Evolutionary conservation across 257 asterid species (phyloP), one percentile per base, ranked within the genome.

Genomic region (Hygrophila difformis): DNA sequence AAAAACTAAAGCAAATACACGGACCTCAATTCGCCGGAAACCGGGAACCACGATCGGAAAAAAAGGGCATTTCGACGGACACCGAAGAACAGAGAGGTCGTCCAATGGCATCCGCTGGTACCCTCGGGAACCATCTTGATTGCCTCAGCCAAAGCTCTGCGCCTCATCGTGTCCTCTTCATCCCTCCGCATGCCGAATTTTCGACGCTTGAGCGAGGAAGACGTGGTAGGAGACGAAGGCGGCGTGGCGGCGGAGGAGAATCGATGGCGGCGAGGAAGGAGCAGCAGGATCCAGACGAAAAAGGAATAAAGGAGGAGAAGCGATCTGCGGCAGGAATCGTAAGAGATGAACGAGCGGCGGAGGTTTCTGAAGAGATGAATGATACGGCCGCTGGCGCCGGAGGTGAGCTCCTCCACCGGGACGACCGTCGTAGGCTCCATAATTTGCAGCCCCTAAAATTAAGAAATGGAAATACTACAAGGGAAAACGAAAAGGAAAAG

Each of bases 331-430:
- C 72, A 54, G 1, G 84, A 63, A 28, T 61, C 69, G 70, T 70
- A 72, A 3, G 94, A 84, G 18, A 77, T 23, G 34, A 85, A 62
- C 3, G 91, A 77, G 8, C 61, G 80, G 12, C 80, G 81, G 43
- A 89, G 66, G 72, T 85, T 86, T 22, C 43, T 64, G 64, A 73
- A 86, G 17, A 91, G 67, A 62, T 96, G 99, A 19, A 91, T 91
- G 57, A 91, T 78, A 11, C 99, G 84, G 36, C 93, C 81, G 80
- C 99, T 91, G 7, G 99, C 99, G 11, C 99, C 99, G 63, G 99
- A 91, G 3, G 99, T 91, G 2, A 91, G 70, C 86, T 76, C 96
- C 72, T 78, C 96, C 72, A 83, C 76, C 77, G 59, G 79, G 70
- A 74, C 49, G 56, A 67, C 70, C 44, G 61, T 69, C 64, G 68